Evolutionary conservation across 176 grass and related monocot species (phyloP), one percentile per base, ranked within the genome.

Genomic region (Themeda triandra): DNA sequence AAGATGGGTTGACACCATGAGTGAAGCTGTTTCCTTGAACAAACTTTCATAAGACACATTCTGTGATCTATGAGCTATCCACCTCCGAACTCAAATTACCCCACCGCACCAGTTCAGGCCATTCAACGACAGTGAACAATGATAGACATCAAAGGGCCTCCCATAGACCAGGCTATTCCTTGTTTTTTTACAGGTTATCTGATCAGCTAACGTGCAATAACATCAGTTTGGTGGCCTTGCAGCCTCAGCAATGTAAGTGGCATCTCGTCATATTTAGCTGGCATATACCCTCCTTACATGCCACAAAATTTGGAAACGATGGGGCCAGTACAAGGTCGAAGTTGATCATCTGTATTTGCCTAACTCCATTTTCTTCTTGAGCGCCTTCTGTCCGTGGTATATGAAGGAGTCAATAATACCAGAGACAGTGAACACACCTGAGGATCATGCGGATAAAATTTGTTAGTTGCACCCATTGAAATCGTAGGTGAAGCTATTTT

Each of bases 401-500:
- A 99, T 87, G 78, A 99, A 96, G 2, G 96, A 92, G 87, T 99
- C 96, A 18, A 99, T 89, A 66, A 99, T 99, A 88, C 96, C 96
- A 18, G 96, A 90, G 51, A 99, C 91, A 0, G 93, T 99, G 80
- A 99, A 99, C 32, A 99, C 86, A 76, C 96, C 96, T 99, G 89
- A 56, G 64, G 66, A 87, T 71, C 32, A 85, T 18, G 12, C 58
- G 74, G 9, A 66, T 28, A 60, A 68, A 24, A 32, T 73, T 2
- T 49, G 2, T 80, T 23, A 69, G 49, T 39, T 39, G 18, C 19
- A 24, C 21, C 33, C 41, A 65, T 8, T 13, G 19, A 80, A 56
- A 85, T 71, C 18, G 63, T 45, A 62, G 69, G 11, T 48, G 72
- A 84, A 56, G 58, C 25, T 75, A 42, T 46, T 40, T 65, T 49